phyloP scores from a whole-genome alignment of 208 protist species.

The Angomonas desouzai region DNA sequence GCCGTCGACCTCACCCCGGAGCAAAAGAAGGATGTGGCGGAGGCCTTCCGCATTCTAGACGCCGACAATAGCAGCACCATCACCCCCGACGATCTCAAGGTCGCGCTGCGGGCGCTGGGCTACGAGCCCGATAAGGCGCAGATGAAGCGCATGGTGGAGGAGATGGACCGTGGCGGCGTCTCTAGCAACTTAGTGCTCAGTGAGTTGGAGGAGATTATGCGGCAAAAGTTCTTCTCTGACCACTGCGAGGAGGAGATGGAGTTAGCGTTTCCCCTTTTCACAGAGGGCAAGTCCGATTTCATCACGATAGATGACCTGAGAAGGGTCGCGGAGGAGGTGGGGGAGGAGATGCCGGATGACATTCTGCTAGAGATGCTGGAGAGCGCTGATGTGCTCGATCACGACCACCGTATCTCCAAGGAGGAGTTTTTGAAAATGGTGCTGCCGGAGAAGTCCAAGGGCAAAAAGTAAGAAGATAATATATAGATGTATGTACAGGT shows the following conservation, averaged over 20 bases:
- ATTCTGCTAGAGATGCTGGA: conserved; percentile 95
- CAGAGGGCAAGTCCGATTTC: conserved; percentile 90
- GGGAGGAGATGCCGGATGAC: conserved; percentile 95
- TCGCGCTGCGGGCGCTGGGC: conserved; percentile 92
- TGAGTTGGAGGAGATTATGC: conserved; percentile 92
- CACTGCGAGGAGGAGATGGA: conserved; percentile 89
- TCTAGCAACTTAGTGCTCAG: conserved; percentile 87
- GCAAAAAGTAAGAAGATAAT: conserved; percentile 18
- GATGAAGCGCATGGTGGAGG: conserved; percentile 86
- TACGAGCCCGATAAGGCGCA: conserved; percentile 94
- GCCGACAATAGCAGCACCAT: conserved; percentile 92
- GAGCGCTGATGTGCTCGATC: conserved; percentile 92
- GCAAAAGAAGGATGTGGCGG: conserved; percentile 89
- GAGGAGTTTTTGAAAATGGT: conserved; percentile 96
- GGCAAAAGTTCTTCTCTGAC: conserved; percentile 82
- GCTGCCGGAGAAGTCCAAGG: conserved; percentile 21
- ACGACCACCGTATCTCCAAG: conserved; percentile 90
- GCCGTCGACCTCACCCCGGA: conserved; percentile 77
- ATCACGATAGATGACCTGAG: conserved; percentile 97
- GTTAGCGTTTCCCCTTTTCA: conserved; percentile 95
- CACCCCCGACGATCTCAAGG: conserved; percentile 91
- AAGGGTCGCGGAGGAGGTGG: conserved; percentile 90
- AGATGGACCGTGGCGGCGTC: conserved; percentile 90
- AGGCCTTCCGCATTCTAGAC: conserved; percentile 96
- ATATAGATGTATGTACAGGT: conserved; percentile 7